Conservation (phyloP, 768 basidiomycete genomes). For the Naganishia onofrii region DNA sequence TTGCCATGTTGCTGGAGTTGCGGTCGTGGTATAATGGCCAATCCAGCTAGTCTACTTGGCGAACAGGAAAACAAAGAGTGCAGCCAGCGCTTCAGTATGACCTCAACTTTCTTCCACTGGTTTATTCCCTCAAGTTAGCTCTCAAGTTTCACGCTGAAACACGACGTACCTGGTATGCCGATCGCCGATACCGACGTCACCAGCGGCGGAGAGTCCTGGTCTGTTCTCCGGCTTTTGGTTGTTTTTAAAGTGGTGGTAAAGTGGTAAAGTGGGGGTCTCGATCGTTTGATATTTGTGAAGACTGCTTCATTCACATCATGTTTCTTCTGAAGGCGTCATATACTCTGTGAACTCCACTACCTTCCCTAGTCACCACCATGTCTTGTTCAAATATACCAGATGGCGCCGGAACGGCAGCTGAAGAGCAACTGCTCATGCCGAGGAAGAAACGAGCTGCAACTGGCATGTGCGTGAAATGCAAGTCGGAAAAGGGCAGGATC, state of each 20-base stretch:
- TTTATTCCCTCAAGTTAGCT: no score
- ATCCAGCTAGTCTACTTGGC: no score
- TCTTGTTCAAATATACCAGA: conserved; percentile 45
- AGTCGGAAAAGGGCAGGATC: conserved; percentile 37
- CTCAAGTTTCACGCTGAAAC: conserved; percentile 20
- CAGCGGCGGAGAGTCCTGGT: not conserved
- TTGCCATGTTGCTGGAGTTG: conserved; percentile 8
- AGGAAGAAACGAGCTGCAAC: conserved; percentile 40
- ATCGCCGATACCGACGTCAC: conserved; percentile 8
- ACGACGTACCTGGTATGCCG: not conserved
- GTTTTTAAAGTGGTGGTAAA: not conserved
- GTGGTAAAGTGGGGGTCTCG: not conserved
- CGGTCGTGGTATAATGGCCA: no score
- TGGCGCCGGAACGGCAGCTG: conserved; percentile 30
- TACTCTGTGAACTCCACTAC: not conserved
- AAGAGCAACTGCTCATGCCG: conserved; percentile 44
- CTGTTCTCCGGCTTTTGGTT: not conserved
- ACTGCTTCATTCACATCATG: not conserved
- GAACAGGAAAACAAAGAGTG: no score
- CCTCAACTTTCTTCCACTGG: no score
- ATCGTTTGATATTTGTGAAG: not conserved
- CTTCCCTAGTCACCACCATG: conserved; percentile 31
- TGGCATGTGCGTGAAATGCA: conserved; percentile 42
- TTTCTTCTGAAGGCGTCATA: no score
- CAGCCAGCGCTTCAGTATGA: no score